These are phyloP conservation scores for Rhododendron mucronatum DNA, from an alignment of 148 eudicot genomes.

Conservation along the genomic window DNA sequence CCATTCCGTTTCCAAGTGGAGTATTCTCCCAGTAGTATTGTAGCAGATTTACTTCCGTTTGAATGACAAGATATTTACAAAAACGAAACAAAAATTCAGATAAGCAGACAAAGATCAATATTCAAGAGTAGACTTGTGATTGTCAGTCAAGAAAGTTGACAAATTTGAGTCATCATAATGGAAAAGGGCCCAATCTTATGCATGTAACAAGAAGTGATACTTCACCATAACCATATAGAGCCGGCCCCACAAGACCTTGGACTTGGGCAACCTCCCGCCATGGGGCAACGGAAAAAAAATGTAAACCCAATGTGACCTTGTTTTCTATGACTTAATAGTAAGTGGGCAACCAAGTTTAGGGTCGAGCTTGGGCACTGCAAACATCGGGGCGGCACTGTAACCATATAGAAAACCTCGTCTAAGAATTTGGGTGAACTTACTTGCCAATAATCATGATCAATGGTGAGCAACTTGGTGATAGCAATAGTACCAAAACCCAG, in stretches of 20 bases:
- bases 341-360: too few relatives aligned
- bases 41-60: neutral
- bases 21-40: neutral
- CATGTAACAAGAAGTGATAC: too few relatives aligned
- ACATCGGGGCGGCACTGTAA: too few relatives aligned
- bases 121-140: neutral
- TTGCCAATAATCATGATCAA: constrained; percentile 91
- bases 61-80: neutral
- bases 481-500: constrained; percentile 78
- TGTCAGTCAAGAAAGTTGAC: neutral
- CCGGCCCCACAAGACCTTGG: too few relatives aligned
- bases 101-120: neutral
- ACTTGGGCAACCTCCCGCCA: too few relatives aligned
- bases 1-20: neutral
- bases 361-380: too few relatives aligned
- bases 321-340: too few relatives aligned
- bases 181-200: neutral
- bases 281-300: too few relatives aligned
- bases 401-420: neutral
- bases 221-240: neutral
- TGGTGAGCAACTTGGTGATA: constrained; percentile 77
- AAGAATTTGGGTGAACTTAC: constrained; percentile 36
- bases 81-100: neutral
- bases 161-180: neutral
- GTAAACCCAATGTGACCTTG: too few relatives aligned